Base-by-base conservation (phyloP, 169 alveolate genomes). In the Sarcocystis neurona region DNA sequence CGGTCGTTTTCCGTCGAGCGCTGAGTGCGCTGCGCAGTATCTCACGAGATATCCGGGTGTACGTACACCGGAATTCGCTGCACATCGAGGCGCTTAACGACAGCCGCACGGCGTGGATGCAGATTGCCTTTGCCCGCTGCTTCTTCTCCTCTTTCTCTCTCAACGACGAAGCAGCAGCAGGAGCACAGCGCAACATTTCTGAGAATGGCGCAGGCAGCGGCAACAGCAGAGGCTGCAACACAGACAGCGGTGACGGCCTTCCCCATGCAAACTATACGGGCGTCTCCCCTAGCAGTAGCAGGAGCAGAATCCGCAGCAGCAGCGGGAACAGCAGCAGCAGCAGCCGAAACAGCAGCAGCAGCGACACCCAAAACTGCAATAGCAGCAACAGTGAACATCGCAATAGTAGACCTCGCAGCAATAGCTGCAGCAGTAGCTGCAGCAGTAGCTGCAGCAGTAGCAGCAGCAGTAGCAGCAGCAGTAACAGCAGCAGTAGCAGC, bases 71-170 rank as follows among this genome's bases (percentile, higher is more conserved):
- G 58, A 72, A 72, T 32, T 72, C 82, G 20, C 82, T 72, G 41
- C 82, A 72, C 56, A 8, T 72, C 18, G 82, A 72, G n/a, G 82
- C 58, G 5, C 82, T 72, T 15, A 72, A 72, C 60, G 82, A 72
- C 56, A 72, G 82, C 56, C 48, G 82, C 18, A 72, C 82, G n/a
- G 82, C 82, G 56, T 72, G 82, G 82, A 72, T 72, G 82, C 82
- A 72, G 41, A 37, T 72, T 37, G 82, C 82, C 37, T 72, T 72
- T 56, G 48, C 82, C 48, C 18, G 82, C 27, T 72, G 82, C n/a
- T 72, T 72, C 56, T 72, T 72, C 43, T 72, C 82, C 82, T 72
- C 82, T 32, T 72, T 72, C 56, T 56, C 60, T 72, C 56, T 18
- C 56, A 37, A 12, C 12, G 30, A 15, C 66, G 66, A 53, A 53